Percentiles rank a stretch among this genome's conserved stretches.
phyloP scores from a whole-genome alignment of 179 eudicot species.

The Silene vulgaris region DNA sequence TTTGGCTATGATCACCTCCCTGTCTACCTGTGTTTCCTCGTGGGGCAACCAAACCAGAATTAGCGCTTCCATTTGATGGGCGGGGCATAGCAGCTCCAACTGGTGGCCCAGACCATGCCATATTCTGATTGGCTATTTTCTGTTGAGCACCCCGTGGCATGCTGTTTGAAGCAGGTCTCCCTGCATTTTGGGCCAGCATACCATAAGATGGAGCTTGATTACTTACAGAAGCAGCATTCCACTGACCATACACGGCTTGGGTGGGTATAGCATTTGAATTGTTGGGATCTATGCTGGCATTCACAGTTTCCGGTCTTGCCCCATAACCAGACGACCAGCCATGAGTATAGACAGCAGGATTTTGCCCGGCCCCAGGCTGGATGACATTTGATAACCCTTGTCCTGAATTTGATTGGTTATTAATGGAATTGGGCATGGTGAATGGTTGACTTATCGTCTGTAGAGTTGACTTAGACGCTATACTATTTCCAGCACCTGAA shows the following conservation, averaged over 20 bases:
- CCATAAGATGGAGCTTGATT: conserved; percentile 32
- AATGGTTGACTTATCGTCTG: conserved; percentile 28
- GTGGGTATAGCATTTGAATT: conserved; percentile 30
- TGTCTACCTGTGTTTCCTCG: conserved; percentile 39
- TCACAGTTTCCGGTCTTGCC: no score
- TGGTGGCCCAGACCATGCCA: conserved; percentile 40
- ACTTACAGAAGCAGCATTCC: conserved; percentile 37
- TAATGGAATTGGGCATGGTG: conserved; percentile 18
- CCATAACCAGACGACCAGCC: conserved; percentile 30
- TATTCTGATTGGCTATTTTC: conserved; percentile 31
- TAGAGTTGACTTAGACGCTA: conserved; percentile 30
- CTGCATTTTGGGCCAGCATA: conserved; percentile 39
- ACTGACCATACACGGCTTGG: conserved; percentile 46
- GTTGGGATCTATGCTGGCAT: background rate
- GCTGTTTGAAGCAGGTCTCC: conserved; percentile 21
- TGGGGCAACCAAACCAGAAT: conserved; percentile 48
- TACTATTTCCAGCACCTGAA: conserved; percentile 27
- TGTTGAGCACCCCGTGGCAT: conserved; percentile 46
- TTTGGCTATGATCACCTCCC: conserved; percentile 46
- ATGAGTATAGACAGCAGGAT: conserved; percentile 38
- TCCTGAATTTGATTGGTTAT: conserved; percentile 18
- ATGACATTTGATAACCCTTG: conserved; percentile 30
- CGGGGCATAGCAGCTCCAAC: conserved; percentile 20
- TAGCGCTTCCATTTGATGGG: conserved; percentile 33
- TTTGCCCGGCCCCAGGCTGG: conserved; percentile 34